These are phyloP conservation scores for Colletotrichum melonis DNA, from an alignment of 2,329 filamentous ascomycete genomes.

Conservation along the genomic window DNA sequence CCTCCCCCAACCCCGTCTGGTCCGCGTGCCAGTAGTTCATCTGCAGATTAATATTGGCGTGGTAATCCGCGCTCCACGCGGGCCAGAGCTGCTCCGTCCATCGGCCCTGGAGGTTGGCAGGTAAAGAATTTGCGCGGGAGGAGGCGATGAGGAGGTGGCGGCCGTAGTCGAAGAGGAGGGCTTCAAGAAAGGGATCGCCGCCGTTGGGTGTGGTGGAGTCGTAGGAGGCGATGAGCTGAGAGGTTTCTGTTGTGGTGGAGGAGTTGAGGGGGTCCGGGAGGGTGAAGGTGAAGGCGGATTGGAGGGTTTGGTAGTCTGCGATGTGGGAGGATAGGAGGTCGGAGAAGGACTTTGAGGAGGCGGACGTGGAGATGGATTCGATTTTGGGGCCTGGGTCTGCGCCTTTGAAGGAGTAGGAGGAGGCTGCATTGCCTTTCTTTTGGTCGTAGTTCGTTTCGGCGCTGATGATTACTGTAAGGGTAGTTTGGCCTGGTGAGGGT, in stretches of 20 bases:
- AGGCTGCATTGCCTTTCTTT: slow-evolving; percentile 56
- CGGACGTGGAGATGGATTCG: slow-evolving; percentile 45
- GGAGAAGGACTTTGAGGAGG: slow-evolving; percentile 45
- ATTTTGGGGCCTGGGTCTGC: slow-evolving; percentile 55
- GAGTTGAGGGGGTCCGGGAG: slow-evolving; percentile 54
- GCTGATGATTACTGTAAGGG: slow-evolving; percentile 54
- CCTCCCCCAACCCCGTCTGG: slow-evolving; percentile 59
- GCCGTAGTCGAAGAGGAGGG: slow-evolving; percentile 63
- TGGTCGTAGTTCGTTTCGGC: slow-evolving; percentile 62
- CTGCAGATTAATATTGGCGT: slow-evolving; percentile 69
- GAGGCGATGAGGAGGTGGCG: slow-evolving; percentile 67
- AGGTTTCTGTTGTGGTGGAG: slow-evolving; percentile 53
- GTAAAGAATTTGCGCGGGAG: slow-evolving; percentile 61
- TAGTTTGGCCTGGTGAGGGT: slow-evolving; percentile 37
- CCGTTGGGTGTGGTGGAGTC: slow-evolving; percentile 50
- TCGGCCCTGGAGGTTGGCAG: slow-evolving; percentile 66
- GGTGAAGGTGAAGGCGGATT: slow-evolving; percentile 52
- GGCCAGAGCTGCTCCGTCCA: slow-evolving; percentile 60
- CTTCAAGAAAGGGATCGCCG: slow-evolving; percentile 64
- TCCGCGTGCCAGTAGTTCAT: slow-evolving; percentile 72
- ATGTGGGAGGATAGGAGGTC: slow-evolving; percentile 49
- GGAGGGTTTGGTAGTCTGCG: slow-evolving; percentile 53
- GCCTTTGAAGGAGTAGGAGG: slow-evolving; percentile 60
- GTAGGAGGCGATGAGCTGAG: slow-evolving; percentile 50
- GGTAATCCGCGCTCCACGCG: slow-evolving; percentile 64